These are phyloP conservation scores for Kickxella alabastrina DNA, from an alignment of 192 early-diverging fungal species.

Conservation along the genomic window DNA sequence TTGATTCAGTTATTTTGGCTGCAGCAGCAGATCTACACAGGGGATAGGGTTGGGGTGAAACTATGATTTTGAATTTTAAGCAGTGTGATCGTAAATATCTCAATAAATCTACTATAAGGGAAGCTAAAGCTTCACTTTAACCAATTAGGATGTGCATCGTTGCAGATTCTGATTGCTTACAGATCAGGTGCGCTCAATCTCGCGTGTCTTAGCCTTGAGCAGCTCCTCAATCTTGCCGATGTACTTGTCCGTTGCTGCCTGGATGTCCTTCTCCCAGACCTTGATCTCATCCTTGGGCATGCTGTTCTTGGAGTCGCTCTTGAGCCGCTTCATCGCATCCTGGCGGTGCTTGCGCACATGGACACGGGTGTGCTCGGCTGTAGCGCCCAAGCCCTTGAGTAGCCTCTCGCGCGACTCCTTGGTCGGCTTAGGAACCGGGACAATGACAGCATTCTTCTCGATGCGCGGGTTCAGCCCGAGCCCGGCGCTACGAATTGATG, in stretches of 20 bases:
- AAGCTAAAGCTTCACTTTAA: too few relatives aligned
- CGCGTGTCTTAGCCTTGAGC: slow-evolving; percentile 65
- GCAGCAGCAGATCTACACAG: too few relatives aligned
- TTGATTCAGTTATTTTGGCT: too few relatives aligned
- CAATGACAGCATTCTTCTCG: slow-evolving; percentile 64
- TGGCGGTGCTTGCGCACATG: slow-evolving; percentile 66
- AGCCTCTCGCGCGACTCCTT: slow-evolving; percentile 73
- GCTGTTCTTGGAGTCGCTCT: slow-evolving; percentile 56
- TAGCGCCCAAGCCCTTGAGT: slow-evolving; percentile 56
- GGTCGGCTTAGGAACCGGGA: slow-evolving; percentile 81
- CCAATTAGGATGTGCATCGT: too few relatives aligned
- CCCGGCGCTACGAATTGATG: slow-evolving; percentile 70
- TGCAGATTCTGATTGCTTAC: too few relatives aligned
- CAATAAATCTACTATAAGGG: too few relatives aligned
- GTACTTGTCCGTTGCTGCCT: slow-evolving; percentile 61
- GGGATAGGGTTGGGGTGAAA: too few relatives aligned
- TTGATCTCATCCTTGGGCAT: slow-evolving; percentile 56
- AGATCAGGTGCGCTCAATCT: slow-evolving; percentile 51
- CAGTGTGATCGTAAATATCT: too few relatives aligned
- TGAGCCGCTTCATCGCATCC: slow-evolving; percentile 71
- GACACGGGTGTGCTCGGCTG: slow-evolving; percentile 65
- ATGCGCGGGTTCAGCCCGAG: slow-evolving; percentile 77
- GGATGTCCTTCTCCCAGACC: slow-evolving; percentile 62
- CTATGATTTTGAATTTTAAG: too few relatives aligned
- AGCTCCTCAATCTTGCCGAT: slow-evolving; percentile 61